These are phyloP conservation scores for Prunus mira DNA, from an alignment of 306 rosid species.

Conservation along the genomic window DNA sequence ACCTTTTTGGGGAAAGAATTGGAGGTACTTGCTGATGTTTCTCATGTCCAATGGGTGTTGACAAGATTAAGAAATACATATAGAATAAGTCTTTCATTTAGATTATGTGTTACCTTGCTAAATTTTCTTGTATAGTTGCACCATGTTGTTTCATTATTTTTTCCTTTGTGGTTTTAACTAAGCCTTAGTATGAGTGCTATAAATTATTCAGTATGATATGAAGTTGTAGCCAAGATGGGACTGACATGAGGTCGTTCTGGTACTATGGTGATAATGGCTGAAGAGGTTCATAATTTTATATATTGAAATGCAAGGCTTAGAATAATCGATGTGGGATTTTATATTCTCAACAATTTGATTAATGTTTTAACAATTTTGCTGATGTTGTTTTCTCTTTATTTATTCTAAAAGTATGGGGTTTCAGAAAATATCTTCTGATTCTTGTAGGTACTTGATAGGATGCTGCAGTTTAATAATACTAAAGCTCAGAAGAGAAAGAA, in stretches of 20 bases:
- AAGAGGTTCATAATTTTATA: not conserved
- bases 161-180: not conserved
- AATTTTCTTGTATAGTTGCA: not conserved
- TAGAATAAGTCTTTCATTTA: not conserved
- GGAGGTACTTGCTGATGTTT: not conserved
- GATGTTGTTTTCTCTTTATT: conserved; percentile 7
- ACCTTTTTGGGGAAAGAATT: not conserved
- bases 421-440: conserved; percentile 20
- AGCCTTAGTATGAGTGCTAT: not conserved
- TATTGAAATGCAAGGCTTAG: not conserved
- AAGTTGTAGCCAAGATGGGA: not conserved
- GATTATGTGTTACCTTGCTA: not conserved
- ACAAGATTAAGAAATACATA: not conserved
- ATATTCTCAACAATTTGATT: not conserved
- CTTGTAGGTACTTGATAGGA: conserved; percentile 69
- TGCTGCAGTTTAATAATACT: conserved; percentile 54
- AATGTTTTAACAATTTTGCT: not conserved
- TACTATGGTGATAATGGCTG: not conserved
- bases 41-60: not conserved
- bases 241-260: not conserved
- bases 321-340: not conserved
- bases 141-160: not conserved
- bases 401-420: conserved; percentile 16
- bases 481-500: conserved; percentile 20
- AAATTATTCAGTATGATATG: not conserved